Percentiles rank a stretch among this genome's conserved stretches.
These are phyloP conservation scores for Aquilaria agallochum DNA, from an alignment of 441 rosid genomes.

Conservation along the genomic window DNA sequence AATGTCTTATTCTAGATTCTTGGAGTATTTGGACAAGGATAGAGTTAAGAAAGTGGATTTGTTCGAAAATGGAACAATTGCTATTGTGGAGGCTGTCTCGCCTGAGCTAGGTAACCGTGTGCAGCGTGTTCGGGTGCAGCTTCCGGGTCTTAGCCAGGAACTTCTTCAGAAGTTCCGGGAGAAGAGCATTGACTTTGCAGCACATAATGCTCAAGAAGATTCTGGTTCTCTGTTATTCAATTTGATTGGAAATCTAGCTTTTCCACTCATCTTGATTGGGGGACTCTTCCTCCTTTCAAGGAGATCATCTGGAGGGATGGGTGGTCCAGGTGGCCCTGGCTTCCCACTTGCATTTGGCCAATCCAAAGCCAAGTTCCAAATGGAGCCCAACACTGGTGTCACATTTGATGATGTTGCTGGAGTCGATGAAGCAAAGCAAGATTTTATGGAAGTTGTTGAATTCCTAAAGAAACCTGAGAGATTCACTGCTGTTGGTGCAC, in stretches of 20 bases:
- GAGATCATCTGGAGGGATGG: slow-evolving; percentile 92
- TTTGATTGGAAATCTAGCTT: slow-evolving; percentile 87
- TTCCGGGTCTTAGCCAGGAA: slow-evolving; percentile 91
- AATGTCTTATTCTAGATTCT: slow-evolving; percentile 91
- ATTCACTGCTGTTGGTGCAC: slow-evolving; percentile 90
- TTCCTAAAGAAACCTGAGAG: slow-evolving; percentile 97
- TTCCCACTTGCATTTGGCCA: slow-evolving; percentile 82
- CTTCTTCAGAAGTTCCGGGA: slow-evolving; percentile 91
- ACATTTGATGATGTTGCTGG: slow-evolving; percentile 98
- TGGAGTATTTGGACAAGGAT: slow-evolving; percentile 91
- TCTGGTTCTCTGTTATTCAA: slow-evolving; percentile 75
- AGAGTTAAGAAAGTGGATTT: slow-evolving; percentile 81
- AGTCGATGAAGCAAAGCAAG: slow-evolving; percentile 98
- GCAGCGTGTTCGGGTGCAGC: slow-evolving; percentile 91
- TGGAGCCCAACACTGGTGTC: slow-evolving; percentile 98
- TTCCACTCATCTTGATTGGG: slow-evolving; percentile 81
- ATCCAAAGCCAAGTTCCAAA: slow-evolving; percentile 95
- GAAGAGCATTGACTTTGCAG: slow-evolving; percentile 88
- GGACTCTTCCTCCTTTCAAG: slow-evolving; percentile 90
- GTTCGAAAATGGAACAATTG: slow-evolving; percentile 93
- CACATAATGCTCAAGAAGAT: slow-evolving; percentile 94
- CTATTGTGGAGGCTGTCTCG: slow-evolving; percentile 92
- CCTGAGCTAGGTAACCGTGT: slow-evolving; percentile 91
- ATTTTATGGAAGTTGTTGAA: slow-evolving; percentile 98
- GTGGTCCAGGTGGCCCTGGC: slow-evolving; percentile 97